Base-by-base conservation (phyloP, 257 asterid genomes). In the Gynochthodes officinalis region DNA sequence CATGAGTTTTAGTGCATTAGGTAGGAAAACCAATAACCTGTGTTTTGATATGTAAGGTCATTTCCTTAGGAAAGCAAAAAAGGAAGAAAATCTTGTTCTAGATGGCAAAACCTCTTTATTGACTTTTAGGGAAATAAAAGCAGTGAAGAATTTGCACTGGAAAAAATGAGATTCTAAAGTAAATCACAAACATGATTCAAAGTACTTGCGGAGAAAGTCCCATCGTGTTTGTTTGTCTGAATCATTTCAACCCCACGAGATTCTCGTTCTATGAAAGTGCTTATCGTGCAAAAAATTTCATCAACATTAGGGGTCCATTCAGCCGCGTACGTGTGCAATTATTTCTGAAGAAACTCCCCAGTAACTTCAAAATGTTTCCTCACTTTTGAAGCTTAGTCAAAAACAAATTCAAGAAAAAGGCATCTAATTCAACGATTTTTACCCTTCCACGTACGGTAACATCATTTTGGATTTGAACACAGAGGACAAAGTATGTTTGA, bases 141-240 rank as follows among this genome's bases (percentile, higher is more conserved):
- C 9, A 42, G 48, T 42, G 48, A 46, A 46, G 21, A n/a, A n/a
- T n/a, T n/a, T n/a, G n/a, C n/a, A n/a, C n/a, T n/a, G 54, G 7
- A 49, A 18, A 49, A 1, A 49, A 13, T 13, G n/a, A 49, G 4
- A 14, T 49, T 14, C 54, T 14, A 49, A 49, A 11, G 13, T 5
- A 2, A 18, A 14, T 49, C 2, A 49, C 5, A 62, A 63, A 12
- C 69, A 64, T 5, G 35, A 64, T 35, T 18, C 7, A 37, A 25
- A 35, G 53, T 52, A 46, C 37, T 53, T 50, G 59, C 49, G 39
- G 27, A 37, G 64, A 62, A 75, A 63, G 73, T 10, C 80, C 80
- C 76, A 76, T 70, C 80, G 13, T 76, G 80, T 76, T 55, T 71
- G 75, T 71, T 76, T 70, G 80, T 76, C 76, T 64, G 76, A 71